Percentiles rank a stretch among this genome's conserved stretches.
phyloP scores from a whole-genome alignment of 2,329 filamentous ascomycete species.

The Fusarium tanahbumbuense region DNA sequence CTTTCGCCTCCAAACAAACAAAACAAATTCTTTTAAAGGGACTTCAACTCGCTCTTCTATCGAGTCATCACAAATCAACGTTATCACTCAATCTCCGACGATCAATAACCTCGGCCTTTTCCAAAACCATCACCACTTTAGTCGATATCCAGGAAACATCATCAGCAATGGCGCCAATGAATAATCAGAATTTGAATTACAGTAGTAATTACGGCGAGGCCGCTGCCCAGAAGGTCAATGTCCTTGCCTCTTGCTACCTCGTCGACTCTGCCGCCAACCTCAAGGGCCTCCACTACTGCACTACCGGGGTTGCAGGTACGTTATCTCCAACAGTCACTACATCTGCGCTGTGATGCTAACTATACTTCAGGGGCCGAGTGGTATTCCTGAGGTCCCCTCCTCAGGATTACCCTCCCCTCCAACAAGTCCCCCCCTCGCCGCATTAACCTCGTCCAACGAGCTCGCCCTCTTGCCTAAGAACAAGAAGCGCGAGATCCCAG shows the following conservation, averaged over 20 bases:
- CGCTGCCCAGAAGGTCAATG: constrained; percentile 73
- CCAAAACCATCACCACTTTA: constrained; percentile 27
- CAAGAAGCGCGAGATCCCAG: constrained; percentile 58
- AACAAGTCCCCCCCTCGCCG: constrained; percentile 89
- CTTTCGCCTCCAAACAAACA: constrained; percentile 11
- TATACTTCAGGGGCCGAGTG: constrained; percentile 77
- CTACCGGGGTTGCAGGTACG: constrained; percentile 85
- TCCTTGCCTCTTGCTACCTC: constrained; percentile 92
- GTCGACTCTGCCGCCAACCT: constrained; percentile 79
- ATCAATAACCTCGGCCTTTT: constrained; percentile 22
- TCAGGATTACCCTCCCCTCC: constrained; percentile 87
- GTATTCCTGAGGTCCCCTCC: constrained; percentile 92
- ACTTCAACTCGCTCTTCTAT: constrained; percentile 3
- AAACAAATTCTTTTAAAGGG: constrained; percentile 15
- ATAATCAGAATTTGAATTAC: constrained; percentile 74
- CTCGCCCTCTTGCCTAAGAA: constrained; percentile 72
- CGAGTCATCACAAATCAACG: constrained; percentile 10
- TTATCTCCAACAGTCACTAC: constrained; percentile 24
- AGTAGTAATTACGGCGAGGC: constrained; percentile 82
- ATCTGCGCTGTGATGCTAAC: constrained; percentile 23
- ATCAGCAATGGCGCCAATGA: constrained; percentile 74
- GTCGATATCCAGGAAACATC: constrained; percentile 42
- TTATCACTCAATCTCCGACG: constrained; percentile 20
- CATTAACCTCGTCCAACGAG: constrained; percentile 75
- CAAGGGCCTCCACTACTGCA: constrained; percentile 93